Percentiles rank a stretch among this genome's conserved stretches.
These are phyloP conservation scores for Toxicodendron radicans DNA, from an alignment of 345 rosid species.

Conservation along the genomic window DNA sequence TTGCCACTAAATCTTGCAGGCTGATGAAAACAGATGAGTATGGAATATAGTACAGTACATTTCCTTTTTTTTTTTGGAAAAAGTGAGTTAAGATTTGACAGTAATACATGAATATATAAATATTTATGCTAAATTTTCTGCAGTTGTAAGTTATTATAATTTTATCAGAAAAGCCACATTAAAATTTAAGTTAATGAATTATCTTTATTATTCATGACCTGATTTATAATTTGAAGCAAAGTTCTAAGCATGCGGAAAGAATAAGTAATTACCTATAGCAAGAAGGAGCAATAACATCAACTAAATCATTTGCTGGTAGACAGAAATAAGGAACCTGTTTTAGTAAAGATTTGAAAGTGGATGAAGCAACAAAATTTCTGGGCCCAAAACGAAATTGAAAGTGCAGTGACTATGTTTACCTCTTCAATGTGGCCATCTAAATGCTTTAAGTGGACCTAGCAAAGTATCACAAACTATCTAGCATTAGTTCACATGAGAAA, in stretches of 20 bases:
- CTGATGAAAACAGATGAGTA: too few relatives aligned
- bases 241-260: not conserved
- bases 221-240: not conserved
- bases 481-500: constrained; percentile 10
- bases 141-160: too few relatives aligned
- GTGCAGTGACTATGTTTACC: constrained; percentile 39
- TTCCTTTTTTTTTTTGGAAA: not conserved
- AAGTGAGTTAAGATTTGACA: not conserved
- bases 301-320: constrained; percentile 91
- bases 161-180: not conserved
- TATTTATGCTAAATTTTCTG: not conserved
- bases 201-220: not conserved
- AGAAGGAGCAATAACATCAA: constrained; percentile 92
- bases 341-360: constrained; percentile 39
- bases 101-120: not conserved
- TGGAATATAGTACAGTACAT: too few relatives aligned
- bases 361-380: constrained; percentile 38
- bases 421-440: constrained; percentile 94
- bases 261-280: constrained; percentile 73
- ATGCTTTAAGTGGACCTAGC: constrained; percentile 91
- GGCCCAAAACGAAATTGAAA: constrained; percentile 24
- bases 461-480: constrained; percentile 25
- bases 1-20: too few relatives aligned
- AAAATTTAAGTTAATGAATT: not conserved
- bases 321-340: constrained; percentile 99